Evolutionary conservation across 2,329 filamentous ascomycete species (phyloP).

Genomic region (Cladosporium oxysporum): DNA sequence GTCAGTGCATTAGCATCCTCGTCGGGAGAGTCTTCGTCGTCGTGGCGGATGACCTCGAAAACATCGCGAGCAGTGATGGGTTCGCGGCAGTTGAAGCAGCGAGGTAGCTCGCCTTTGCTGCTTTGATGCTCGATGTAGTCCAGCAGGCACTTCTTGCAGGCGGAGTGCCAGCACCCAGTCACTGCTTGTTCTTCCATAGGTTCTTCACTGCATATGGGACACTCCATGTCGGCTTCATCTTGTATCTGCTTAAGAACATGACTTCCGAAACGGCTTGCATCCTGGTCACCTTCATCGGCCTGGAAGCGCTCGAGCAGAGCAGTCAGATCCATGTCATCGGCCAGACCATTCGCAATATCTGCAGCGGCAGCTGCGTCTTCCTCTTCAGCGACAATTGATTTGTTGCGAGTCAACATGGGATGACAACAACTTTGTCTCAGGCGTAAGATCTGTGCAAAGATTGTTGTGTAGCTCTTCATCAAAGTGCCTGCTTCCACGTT

Average conservation of each 20-base stretch:
- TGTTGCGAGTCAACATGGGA: constrained; percentile 83
- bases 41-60: constrained; percentile 87
- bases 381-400: constrained; percentile 81
- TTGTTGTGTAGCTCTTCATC: constrained; percentile 93
- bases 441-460: constrained; percentile 93
- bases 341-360: constrained; percentile 76
- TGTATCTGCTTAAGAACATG: constrained; percentile 90
- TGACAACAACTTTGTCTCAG: constrained; percentile 94
- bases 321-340: constrained; percentile 94
- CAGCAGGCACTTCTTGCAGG: constrained; percentile 90
- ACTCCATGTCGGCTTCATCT: constrained; percentile 83
- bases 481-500: constrained; percentile 91
- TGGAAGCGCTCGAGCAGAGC: constrained; percentile 84
- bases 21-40: constrained; percentile 47
- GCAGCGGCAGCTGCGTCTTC: constrained; percentile 76
- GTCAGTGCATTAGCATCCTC: constrained; percentile 25
- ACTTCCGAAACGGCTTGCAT: constrained; percentile 75
- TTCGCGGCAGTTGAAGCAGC: constrained; percentile 89
- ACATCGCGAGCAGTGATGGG: constrained; percentile 79
- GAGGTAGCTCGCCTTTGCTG: constrained; percentile 71
- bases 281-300: constrained; percentile 54
- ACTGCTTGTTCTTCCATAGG: constrained; percentile 94
- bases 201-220: constrained; percentile 91
- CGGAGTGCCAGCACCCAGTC: constrained; percentile 96
- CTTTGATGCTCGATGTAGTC: constrained; percentile 87